These are phyloP conservation scores for Limonium bicolor DNA, from an alignment of 148 eudicot genomes.

Conservation along the genomic window DNA sequence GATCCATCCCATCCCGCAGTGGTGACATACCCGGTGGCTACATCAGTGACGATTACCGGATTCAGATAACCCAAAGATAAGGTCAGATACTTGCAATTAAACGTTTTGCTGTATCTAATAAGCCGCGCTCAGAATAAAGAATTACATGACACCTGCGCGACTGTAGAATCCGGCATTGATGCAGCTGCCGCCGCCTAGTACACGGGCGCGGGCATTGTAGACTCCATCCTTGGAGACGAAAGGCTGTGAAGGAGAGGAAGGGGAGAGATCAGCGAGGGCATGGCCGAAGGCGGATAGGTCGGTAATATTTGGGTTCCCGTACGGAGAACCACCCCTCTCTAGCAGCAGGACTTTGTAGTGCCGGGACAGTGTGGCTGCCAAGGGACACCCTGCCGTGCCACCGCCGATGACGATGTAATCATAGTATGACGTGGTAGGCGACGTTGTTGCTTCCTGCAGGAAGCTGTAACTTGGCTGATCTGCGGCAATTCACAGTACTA, in stretches of 20 bases:
- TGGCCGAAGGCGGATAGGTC: conserved; percentile 18
- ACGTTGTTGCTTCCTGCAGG: conserved; percentile 41
- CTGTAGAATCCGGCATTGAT: conserved; percentile 84
- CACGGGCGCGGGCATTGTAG: conserved; percentile 51
- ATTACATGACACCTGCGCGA: conserved; percentile 22
- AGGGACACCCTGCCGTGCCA: conserved; percentile 73
- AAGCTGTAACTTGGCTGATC: conserved; percentile 24
- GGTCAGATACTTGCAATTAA: background rate
- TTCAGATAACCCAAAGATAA: background rate
- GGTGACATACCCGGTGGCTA: conserved; percentile 13
- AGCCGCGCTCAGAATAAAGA: background rate
- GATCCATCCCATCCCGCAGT: conserved; percentile 39
- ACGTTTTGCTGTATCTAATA: no score
- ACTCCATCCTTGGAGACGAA: conserved; percentile 86
- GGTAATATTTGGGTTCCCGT: conserved; percentile 36
- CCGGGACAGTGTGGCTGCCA: conserved; percentile 64
- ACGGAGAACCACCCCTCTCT: conserved; percentile 73
- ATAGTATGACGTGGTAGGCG: conserved; percentile 28
- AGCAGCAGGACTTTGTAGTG: conserved; percentile 40
- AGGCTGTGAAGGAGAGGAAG: conserved; percentile 53
- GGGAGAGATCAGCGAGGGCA: conserved; percentile 27
- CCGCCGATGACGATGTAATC: conserved; percentile 91
- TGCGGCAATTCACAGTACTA: no score
- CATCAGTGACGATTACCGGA: background rate
- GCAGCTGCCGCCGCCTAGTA: conserved; percentile 70